phyloP scores from a whole-genome alignment of 2,329 filamentous ascomycete genomes.

The Xylariomycetidae sp. region DNA sequence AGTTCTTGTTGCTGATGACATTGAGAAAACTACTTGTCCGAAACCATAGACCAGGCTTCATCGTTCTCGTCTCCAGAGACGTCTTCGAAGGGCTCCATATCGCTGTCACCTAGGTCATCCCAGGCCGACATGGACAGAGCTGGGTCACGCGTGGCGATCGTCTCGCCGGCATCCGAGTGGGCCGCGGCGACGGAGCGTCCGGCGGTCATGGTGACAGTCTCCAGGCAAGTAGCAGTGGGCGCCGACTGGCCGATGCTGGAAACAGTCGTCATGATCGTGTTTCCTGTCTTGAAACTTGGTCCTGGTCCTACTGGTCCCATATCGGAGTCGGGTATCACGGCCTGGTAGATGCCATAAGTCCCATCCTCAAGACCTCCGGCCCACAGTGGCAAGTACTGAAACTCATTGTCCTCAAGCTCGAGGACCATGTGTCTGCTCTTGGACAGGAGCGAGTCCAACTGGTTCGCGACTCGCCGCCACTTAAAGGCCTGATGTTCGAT shows the following conservation, averaged over 20 bases:
- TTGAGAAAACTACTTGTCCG: too few species aligned
- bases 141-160: too few species aligned
- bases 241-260: conserved; percentile 11
- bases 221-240: conserved; percentile 5
- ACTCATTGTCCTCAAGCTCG: conserved; percentile 51
- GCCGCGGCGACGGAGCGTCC: conserved; percentile 12
- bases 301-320: conserved; percentile 25
- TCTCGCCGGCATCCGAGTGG: conserved; percentile 6
- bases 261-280: conserved; percentile 16
- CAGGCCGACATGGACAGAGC: too few species aligned
- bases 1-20: too few species aligned
- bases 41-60: too few species aligned
- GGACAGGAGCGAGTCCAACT: conserved; percentile 30
- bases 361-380: conserved; percentile 53
- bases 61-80: too few species aligned
- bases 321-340: conserved; percentile 26
- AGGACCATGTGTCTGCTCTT: conserved; percentile 45
- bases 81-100: too few species aligned
- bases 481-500: conserved; percentile 6
- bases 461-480: conserved; percentile 18
- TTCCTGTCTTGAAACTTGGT: conserved; percentile 25
- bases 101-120: too few species aligned
- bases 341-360: conserved; percentile 42
- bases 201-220: conserved; percentile 11
- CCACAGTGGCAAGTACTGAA: conserved; percentile 61